A percentile compares a stretch with the other conserved stretches of the same genome.
Conservation (phyloP, 495 filamentous ascomycete genomes). For the Talaromyces proteolyticus region DNA sequence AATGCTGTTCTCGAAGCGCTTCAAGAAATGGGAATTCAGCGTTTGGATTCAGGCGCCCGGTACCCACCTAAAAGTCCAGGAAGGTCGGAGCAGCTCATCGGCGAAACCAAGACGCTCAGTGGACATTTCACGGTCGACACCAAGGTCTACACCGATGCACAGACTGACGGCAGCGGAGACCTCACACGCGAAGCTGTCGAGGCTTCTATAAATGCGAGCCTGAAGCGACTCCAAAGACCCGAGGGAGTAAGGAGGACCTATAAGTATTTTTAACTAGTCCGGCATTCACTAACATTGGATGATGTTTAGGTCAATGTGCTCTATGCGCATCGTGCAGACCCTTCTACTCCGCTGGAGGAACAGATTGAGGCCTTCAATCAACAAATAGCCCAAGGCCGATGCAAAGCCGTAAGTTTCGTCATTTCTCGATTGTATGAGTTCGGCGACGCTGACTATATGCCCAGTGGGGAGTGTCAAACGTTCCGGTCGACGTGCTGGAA, state of each 20-base stretch:
- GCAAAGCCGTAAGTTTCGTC: neutral
- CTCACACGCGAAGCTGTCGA: slow-evolving; percentile 13
- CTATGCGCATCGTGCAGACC: slow-evolving; percentile 28
- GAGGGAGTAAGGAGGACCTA: neutral
- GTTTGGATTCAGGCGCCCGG: slow-evolving; percentile 37
- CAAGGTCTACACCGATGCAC: slow-evolving; percentile 20
- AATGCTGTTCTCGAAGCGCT: slow-evolving; percentile 16
- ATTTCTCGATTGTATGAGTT: neutral
- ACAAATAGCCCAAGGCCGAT: neutral
- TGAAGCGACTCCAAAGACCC: slow-evolving; percentile 12
- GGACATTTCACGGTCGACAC: slow-evolving; percentile 32
- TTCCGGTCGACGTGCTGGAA: slow-evolving; percentile 19
- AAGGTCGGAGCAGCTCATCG: slow-evolving; percentile 33
- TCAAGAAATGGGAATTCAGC: slow-evolving; percentile 19
- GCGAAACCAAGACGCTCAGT: slow-evolving; percentile 18
- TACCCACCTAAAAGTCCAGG: slow-evolving; percentile 38
- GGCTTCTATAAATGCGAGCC: slow-evolving; percentile 8
- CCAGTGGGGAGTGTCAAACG: slow-evolving; percentile 36
- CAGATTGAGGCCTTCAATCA: neutral
- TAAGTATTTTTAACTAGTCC: too few relatives aligned
- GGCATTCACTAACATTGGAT: too few relatives aligned
- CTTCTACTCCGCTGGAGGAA: slow-evolving; percentile 7
- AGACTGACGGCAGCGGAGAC: slow-evolving; percentile 10
- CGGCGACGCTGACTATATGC: too few relatives aligned
- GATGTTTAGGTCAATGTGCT: slow-evolving; percentile 24